phyloP scores from a whole-genome alignment of 2,329 filamentous ascomycete species.

The Paecilomyces fulvus region DNA sequence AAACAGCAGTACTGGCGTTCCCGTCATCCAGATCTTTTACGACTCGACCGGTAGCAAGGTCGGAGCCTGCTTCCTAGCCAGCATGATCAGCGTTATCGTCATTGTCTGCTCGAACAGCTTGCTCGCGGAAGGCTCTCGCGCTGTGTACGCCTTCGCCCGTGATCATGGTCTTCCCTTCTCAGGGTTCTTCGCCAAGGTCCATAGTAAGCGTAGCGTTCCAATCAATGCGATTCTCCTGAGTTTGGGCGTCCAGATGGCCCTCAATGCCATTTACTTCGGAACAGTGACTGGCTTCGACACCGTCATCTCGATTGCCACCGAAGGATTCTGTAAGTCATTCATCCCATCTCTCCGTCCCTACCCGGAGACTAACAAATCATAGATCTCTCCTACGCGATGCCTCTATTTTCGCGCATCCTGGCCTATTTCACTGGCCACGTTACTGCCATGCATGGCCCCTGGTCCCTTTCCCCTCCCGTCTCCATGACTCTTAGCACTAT shows the following conservation, averaged over 20 bases:
- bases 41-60: constrained; percentile 39
- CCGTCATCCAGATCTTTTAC: constrained; percentile 46
- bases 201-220: constrained; percentile 39
- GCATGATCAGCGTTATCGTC: constrained; percentile 42
- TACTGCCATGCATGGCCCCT: constrained; percentile 27
- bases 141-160: constrained; percentile 40
- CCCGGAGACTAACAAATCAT: neutral
- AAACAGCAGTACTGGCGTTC: constrained; percentile 40
- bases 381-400: constrained; percentile 51
- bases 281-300: constrained; percentile 49
- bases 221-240: constrained; percentile 43
- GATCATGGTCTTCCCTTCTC: constrained; percentile 49
- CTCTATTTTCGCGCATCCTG: constrained; percentile 43
- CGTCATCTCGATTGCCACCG: constrained; percentile 48
- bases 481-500: constrained; percentile 40
- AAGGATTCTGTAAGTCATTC: constrained; percentile 44
- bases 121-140: constrained; percentile 40
- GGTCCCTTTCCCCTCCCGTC: constrained; percentile 36
- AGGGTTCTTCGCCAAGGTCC: constrained; percentile 37
- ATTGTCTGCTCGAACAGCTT: constrained; percentile 39
- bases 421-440: constrained; percentile 37
- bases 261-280: constrained; percentile 49
- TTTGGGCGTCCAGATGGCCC: constrained; percentile 41
- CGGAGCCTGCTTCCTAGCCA: constrained; percentile 38
- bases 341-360: neutral